Evolutionary conservation across 495 filamentous ascomycete genomes (phyloP), one percentile per base, ranked within the genome.

Genomic region (Penicillium daleae): DNA sequence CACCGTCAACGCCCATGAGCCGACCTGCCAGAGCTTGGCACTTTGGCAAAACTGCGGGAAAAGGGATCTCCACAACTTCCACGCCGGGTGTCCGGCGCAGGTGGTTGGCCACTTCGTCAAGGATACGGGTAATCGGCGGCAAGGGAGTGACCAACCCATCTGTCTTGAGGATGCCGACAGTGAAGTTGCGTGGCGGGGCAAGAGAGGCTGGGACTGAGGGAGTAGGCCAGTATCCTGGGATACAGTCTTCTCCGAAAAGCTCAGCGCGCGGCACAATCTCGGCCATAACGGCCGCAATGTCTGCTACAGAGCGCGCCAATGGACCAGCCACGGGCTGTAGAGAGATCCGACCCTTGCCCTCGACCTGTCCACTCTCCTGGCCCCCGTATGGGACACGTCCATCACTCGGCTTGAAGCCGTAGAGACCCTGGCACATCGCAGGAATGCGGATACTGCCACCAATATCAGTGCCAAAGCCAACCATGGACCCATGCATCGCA

Each of bases 381-480:
- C 85, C 74, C 24, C 74, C 72, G 55, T 59, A 79, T 4, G 90
- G 86, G 5, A 92, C 69, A 9, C 89, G 79, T 12, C 83, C 83
- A 1, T 71, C 68, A 24, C 80, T 83, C 2, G 87, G 86, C 64
- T 88, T 89, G 64, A 89, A 79, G 0, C 82, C 80, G 50, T 84
- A 87, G 6, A 88, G 68, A 3, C 83, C 85, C 51, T 81, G 78
- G 60, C 83, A 87, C 68, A 86, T 82, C 0, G 85, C 83, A 0
- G 87, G 87, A 24, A 89, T 79, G 4, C 87, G 75, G 26, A 89
- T 82, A 7, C 81, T 85, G 6, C 89, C 89, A 1, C 89, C 89
- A 26, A 86, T 83, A 49, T 88, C 85, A 0, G 87, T 89, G 3
- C 89, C 89, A 56, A 92, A 84, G 4, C 90, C 90, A 4, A 90